Conservation (phyloP, 2,329 filamentous ascomycete genomes). For the Penicillium sp. region DNA sequence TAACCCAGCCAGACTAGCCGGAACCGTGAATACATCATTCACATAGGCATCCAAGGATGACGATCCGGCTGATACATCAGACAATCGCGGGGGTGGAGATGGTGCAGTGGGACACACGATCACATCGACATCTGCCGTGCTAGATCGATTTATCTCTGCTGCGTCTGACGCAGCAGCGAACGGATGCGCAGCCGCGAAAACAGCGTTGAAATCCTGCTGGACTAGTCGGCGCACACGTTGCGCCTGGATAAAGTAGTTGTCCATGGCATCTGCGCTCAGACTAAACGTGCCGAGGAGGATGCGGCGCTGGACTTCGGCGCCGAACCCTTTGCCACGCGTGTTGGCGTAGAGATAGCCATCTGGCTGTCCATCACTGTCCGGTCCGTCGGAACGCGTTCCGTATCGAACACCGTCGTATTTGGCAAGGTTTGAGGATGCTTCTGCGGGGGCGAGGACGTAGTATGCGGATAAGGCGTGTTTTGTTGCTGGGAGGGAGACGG, state of each 20-base stretch:
- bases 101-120: slow-evolving; percentile 87
- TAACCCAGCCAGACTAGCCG: slow-evolving; percentile 87
- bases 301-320: slow-evolving; percentile 81
- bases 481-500: slow-evolving; percentile 82
- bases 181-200: slow-evolving; percentile 74
- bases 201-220: slow-evolving; percentile 81
- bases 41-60: slow-evolving; percentile 76
- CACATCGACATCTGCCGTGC: slow-evolving; percentile 69
- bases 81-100: slow-evolving; percentile 70
- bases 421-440: slow-evolving; percentile 93
- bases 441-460: slow-evolving; percentile 92
- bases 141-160: slow-evolving; percentile 9
- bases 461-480: slow-evolving; percentile 88
- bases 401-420: slow-evolving; percentile 98
- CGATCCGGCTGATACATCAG: slow-evolving; percentile 56
- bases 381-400: slow-evolving; percentile 62
- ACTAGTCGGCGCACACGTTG: slow-evolving; percentile 86
- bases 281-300: slow-evolving; percentile 91
- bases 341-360: slow-evolving; percentile 71
- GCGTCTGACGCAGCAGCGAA: slow-evolving; percentile 49
- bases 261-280: slow-evolving; percentile 85
- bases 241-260: slow-evolving; percentile 96
- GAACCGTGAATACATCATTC: slow-evolving; percentile 96
- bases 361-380: slow-evolving; percentile 60
- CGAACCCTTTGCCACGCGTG: slow-evolving; percentile 77